phyloP scores from a whole-genome alignment of 2,329 filamentous ascomycete genomes.

The Exophiala aquamarina region DNA sequence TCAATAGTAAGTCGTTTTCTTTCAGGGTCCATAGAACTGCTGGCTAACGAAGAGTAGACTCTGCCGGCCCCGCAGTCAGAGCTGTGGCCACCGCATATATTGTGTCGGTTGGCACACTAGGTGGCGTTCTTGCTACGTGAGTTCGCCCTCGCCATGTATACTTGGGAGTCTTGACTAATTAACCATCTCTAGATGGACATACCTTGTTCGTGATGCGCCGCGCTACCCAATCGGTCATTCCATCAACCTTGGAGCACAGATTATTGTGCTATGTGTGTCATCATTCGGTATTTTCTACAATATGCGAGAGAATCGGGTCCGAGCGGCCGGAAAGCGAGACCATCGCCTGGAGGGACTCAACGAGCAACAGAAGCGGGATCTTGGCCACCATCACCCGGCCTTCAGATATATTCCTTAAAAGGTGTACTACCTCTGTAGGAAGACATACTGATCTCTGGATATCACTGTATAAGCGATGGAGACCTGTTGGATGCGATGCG shows the following conservation, averaged over 20 bases:
- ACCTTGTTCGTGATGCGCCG: slow-evolving; percentile 42
- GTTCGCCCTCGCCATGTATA: slow-evolving; percentile 53
- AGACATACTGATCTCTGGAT: neutral
- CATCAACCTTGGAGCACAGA: slow-evolving; percentile 44
- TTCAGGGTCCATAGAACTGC: neutral
- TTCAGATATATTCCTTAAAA: slow-evolving; percentile 18
- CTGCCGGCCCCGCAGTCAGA: slow-evolving; percentile 64
- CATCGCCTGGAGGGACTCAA: slow-evolving; percentile 36
- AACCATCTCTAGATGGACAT: slow-evolving; percentile 21
- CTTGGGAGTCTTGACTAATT: neutral
- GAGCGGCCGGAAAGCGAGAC: slow-evolving; percentile 30
- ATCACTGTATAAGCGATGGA: neutral
- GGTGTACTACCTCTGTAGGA: neutral
- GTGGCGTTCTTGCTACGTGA: slow-evolving; percentile 75
- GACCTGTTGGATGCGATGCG: slow-evolving; percentile 7
- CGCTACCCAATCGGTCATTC: slow-evolving; percentile 53
- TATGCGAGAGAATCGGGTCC: slow-evolving; percentile 33
- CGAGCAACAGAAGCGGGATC: slow-evolving; percentile 29
- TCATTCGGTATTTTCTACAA: slow-evolving; percentile 25
- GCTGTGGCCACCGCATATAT: slow-evolving; percentile 74
- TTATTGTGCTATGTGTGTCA: slow-evolving; percentile 19
- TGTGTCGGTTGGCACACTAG: slow-evolving; percentile 74
- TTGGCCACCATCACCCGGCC: slow-evolving; percentile 35
- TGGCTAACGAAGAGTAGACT: slow-evolving; percentile 11
- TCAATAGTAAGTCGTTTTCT: slow-evolving; percentile 66